Percentiles rank a stretch among this genome's conserved stretches.
Conservation (phyloP, 176 grass and related monocot genomes). For the Eleusine indica region DNA sequence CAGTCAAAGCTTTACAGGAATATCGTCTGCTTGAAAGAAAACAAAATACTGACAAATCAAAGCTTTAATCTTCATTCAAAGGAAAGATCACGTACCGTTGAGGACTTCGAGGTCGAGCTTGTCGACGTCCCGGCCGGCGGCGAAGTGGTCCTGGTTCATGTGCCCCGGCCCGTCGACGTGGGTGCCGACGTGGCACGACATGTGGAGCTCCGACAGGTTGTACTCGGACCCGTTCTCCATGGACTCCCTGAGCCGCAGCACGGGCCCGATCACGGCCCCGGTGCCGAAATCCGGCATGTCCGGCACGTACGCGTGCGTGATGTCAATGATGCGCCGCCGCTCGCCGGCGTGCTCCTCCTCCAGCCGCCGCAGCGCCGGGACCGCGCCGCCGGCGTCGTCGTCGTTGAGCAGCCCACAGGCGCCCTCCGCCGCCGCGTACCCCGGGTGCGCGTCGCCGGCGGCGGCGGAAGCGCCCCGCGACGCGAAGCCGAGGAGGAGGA, state of each 20-base stretch:
- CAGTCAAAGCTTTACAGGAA: background rate
- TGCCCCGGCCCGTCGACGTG: conserved; percentile 79
- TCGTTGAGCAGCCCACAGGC: background rate
- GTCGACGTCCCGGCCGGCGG: conserved; percentile 67
- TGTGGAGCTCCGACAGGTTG: conserved; percentile 72
- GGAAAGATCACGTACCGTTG: conserved; percentile 37
- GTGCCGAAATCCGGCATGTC: conserved; percentile 53
- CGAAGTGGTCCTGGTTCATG: conserved; percentile 59
- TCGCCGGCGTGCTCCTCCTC: background rate
- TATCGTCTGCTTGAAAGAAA: too few relatives aligned
- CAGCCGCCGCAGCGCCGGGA: background rate
- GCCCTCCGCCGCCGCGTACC: background rate
- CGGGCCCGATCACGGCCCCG: conserved; percentile 35
- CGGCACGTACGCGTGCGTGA: conserved; percentile 63
- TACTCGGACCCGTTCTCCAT: conserved; percentile 71
- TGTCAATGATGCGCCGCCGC: conserved; percentile 60
- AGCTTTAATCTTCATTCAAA: background rate
- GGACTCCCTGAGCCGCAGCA: conserved; percentile 57
- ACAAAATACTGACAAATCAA: background rate
- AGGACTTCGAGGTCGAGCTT: conserved; percentile 79
- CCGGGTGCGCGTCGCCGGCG: conserved; percentile 27
- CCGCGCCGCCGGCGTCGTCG: background rate
- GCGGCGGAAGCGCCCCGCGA: too few relatives aligned
- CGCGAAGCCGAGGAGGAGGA: background rate
- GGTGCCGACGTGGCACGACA: conserved; percentile 58